Evolutionary conservation across 306 rosid species (phyloP).

Genomic region (Trifolium pratense): DNA sequence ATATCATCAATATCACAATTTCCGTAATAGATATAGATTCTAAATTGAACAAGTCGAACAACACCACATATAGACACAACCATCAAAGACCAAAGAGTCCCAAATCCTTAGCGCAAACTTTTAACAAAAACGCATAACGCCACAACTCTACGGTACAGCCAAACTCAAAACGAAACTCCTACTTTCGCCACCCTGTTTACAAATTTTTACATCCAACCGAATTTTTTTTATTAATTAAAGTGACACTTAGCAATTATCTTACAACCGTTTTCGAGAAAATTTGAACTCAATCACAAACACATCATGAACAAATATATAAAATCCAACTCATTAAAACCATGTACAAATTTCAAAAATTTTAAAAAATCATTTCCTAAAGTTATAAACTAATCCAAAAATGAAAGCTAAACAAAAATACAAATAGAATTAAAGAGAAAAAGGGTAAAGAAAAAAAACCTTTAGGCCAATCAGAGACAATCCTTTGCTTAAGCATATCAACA

Average conservation of each 20-base stretch:
- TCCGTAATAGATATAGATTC: slow-evolving; percentile 27
- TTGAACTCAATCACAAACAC: neutral
- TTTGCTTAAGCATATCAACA: slow-evolving; percentile 87
- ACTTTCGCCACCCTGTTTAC: neutral
- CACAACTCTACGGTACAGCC: slow-evolving; percentile 11
- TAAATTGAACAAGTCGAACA: neutral
- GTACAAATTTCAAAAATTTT: neutral
- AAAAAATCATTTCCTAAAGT: neutral
- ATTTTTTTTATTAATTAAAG: neutral
- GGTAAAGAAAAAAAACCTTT: slow-evolving; percentile 56
- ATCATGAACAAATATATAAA: neutral
- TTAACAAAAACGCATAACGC: neutral
- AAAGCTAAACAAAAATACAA: neutral
- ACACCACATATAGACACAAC: slow-evolving; percentile 4
- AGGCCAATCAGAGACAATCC: slow-evolving; percentile 93
- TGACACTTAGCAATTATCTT: neutral
- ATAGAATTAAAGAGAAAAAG: neutral
- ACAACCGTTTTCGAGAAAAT: neutral
- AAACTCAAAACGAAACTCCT: neutral
- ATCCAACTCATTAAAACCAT: slow-evolving; percentile 37
- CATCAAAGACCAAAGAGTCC: neutral
- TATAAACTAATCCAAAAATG: slow-evolving; percentile 24
- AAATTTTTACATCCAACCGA: slow-evolving; percentile 1
- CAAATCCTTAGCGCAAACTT: neutral
- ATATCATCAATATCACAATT: slow-evolving; percentile 4